Evolutionary conservation across 768 basidiomycete species (phyloP), one percentile per base, ranked within the genome.

Genomic region (Royoungia palumana): DNA sequence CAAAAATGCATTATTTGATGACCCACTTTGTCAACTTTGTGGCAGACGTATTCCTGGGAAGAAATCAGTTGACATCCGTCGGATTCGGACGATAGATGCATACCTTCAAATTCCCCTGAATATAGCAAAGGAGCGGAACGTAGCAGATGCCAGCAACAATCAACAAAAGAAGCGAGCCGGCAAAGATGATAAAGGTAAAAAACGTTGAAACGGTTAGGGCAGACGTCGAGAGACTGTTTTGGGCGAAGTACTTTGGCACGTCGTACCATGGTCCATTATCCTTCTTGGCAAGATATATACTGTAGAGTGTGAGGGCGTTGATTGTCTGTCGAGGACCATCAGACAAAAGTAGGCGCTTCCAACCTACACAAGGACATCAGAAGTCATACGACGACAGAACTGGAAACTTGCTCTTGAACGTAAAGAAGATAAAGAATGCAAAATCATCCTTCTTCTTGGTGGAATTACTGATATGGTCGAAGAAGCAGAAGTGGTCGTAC

Each of bases 361-460:
- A 92, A 63, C 82, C 87, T 89, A 63, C 22, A 13, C 12, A 2
- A 37, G 22, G 12, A 34, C 3, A 16, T 53, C 20, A 58, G 45
- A 24, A 10, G 37, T 39, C 39, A 32, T 22, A 35, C 12, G 35
- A 13, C 35, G n/a, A 40, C 17, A 19, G 28, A 39, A 37, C 14
- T 16, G 43, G 19, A 41, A 17, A 74, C 83, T 46, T 52, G 90
- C 95, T 95, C 77, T 99, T 99, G 80, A 99, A 98, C 1, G 88
- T 89, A 72, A 99, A 99, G 82, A 98, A 99, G 64, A 98, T 82
- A 70, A 96, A 99, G 78, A 98, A 98, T 28, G 95, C 94, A 70
- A 99, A 94, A 63, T 96, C 92, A 65, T 99, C 96, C 68, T 87
- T 94, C 53, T 82, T 84, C 78, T 95, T 97, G 25, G 93, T 94